phyloP scores from a whole-genome alignment of 2,329 filamentous ascomycete genomes.

The Onygenales sp. region DNA sequence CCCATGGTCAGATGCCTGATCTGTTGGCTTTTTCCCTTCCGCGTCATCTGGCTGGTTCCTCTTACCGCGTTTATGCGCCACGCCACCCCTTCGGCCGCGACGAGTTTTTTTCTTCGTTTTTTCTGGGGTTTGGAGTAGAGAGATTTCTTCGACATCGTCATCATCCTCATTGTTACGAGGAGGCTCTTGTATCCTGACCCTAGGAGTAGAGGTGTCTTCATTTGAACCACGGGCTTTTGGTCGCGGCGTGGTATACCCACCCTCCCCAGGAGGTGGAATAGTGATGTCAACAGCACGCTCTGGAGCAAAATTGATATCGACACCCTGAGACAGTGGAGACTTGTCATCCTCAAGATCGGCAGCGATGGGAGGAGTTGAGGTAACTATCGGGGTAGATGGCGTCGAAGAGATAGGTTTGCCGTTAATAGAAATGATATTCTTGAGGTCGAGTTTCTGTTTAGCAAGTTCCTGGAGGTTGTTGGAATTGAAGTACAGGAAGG shows the following conservation, averaged over 20 bases:
- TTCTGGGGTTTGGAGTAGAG: conserved; percentile 21
- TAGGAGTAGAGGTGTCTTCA: conserved; percentile 16
- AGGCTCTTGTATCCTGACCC: conserved; percentile 32
- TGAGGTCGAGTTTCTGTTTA: conserved; percentile 36
- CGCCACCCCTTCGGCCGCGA: conserved; percentile 61
- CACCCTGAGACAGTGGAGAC: conserved; percentile 4
- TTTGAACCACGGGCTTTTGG: conserved; percentile 15
- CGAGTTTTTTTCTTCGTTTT: conserved; percentile 60
- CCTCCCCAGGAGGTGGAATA: conserved; percentile 13
- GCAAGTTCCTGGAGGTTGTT: conserved; percentile 31
- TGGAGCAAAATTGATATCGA: conserved; percentile 2
- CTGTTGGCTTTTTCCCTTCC: conserved; percentile 42
- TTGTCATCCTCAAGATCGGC: background rate
- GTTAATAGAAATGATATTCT: conserved; percentile 33
- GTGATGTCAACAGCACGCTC: conserved; percentile 25
- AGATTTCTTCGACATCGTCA: conserved; percentile 24
- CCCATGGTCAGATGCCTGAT: conserved; percentile 38
- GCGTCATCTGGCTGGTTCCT: conserved; percentile 52
- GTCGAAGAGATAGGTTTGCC: conserved; percentile 26
- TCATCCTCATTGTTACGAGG: conserved; percentile 24
- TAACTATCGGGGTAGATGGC: conserved; percentile 28
- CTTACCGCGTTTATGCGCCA: conserved; percentile 48
- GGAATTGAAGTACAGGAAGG: conserved; percentile 35
- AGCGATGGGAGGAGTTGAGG: conserved; percentile 7
- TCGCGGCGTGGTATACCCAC: conserved; percentile 21